These are phyloP conservation scores for Hypericum androsaemum DNA, from an alignment of 345 rosid genomes.

Conservation along the genomic window DNA sequence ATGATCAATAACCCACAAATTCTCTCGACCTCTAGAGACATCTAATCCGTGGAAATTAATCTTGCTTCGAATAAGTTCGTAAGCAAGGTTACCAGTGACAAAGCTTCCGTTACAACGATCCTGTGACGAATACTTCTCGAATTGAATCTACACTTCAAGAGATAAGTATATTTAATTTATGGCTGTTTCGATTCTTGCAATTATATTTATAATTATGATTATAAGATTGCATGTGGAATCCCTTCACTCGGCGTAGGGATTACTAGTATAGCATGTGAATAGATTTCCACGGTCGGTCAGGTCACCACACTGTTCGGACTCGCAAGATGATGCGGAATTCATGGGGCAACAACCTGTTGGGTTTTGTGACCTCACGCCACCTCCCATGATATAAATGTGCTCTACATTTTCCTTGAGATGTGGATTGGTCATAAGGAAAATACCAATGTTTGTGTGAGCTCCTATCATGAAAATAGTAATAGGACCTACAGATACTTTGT, in stretches of 20 bases:
- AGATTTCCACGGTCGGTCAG: slow-evolving; percentile 13
- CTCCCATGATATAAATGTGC: slow-evolving; percentile 24
- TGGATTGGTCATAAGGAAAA: slow-evolving; percentile 20
- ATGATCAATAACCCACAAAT: too few relatives aligned
- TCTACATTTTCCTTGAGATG: slow-evolving; percentile 21
- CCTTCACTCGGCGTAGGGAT: slow-evolving; percentile 25
- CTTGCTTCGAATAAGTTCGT: too few relatives aligned
- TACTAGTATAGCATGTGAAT: slow-evolving; percentile 5
- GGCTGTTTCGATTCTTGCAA: too few relatives aligned
- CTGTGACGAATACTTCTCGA: too few relatives aligned
- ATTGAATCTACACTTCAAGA: too few relatives aligned
- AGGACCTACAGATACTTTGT: slow-evolving; percentile 17
- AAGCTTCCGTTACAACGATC: too few relatives aligned
- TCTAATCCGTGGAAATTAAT: too few relatives aligned
- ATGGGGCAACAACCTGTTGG: background rate
- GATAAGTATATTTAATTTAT: too few relatives aligned
- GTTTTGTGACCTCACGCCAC: slow-evolving; percentile 8
- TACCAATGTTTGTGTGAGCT: slow-evolving; percentile 16
- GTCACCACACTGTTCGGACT: background rate
- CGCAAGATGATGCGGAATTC: background rate
- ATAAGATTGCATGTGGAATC: too few relatives aligned
- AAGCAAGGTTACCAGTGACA: too few relatives aligned
- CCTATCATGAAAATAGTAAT: slow-evolving; percentile 13
- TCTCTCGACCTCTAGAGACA: too few relatives aligned
- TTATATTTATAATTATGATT: too few relatives aligned